Evolutionary conservation across 106 monocot genomes (phyloP).

Genomic region (Alisma plantagoaquatica): DNA sequence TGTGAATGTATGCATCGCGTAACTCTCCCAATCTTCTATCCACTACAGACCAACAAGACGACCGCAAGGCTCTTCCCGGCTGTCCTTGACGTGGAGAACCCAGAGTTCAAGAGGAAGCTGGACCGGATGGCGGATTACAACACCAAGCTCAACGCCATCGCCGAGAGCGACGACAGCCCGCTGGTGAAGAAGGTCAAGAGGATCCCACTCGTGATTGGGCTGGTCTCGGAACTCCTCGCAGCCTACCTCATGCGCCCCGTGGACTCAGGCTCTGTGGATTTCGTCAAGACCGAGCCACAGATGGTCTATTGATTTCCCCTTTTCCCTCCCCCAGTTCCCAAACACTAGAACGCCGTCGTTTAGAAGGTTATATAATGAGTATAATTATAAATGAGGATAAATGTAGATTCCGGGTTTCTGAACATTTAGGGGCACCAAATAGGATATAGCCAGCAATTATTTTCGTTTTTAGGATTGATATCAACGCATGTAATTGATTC

Average conservation of each 20-base stretch:
- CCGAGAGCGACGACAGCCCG: constrained; percentile 45
- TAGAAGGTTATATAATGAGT: too few species aligned
- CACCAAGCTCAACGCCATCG: constrained; percentile 51
- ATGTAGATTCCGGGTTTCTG: too few species aligned
- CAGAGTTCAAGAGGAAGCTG: constrained; percentile 97
- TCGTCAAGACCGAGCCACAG: constrained; percentile 80
- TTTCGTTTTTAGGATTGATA: too few species aligned
- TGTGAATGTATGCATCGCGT: background rate
- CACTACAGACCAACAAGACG: constrained; percentile 78
- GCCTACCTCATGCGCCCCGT: constrained; percentile 94
- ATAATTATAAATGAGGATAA: too few species aligned
- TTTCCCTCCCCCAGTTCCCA: too few species aligned
- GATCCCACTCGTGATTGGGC: constrained; percentile 61
- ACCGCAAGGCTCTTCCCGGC: constrained; percentile 94
- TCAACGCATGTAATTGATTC: too few species aligned
- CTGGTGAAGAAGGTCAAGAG: constrained; percentile 90
- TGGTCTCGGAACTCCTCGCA: constrained; percentile 76
- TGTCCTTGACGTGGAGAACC: constrained; percentile 89
- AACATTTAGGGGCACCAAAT: too few species aligned
- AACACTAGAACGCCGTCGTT: too few species aligned
- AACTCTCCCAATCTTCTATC: background rate
- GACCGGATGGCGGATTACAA: constrained; percentile 90
- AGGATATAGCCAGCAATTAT: too few species aligned
- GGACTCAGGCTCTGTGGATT: constrained; percentile 95
- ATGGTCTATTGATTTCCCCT: constrained; percentile 77